Evolutionary conservation across 495 filamentous ascomycete species (phyloP), one percentile per base, ranked within the genome.

Genomic region (Oleoguttula mirabilis): DNA sequence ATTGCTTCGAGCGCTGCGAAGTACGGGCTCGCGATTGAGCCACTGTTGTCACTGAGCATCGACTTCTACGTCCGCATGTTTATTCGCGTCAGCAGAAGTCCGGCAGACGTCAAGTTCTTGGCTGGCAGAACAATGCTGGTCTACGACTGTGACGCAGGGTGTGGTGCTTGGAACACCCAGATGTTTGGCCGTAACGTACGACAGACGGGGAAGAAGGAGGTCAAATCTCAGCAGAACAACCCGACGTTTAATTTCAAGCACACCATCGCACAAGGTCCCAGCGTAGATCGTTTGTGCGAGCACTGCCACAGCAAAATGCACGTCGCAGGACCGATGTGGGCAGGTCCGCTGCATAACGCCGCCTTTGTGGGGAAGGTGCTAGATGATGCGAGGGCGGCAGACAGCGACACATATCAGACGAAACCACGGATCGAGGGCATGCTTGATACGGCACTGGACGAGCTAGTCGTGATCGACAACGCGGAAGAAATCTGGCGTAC

Each of bases 51-150:
- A 12, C 71, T 99, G 5, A 92, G 82, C 10, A 90, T 96, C 41
- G 90, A 99, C 59, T 99, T 84, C 58, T 99, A 99, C 57, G 71
- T 75, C n/a, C 75, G 92, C 32, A 66, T 94, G 1, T 99, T 96
- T 56, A 78, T 99, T 41, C 78, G 84, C 1, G 67, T 99, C 22
- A 68, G 73, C 42, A 81, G 73, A 34, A 84, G 81, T 1, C 79
- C 86, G 0, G 76, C 75, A 0, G 75, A 84, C 42, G 88, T 95
- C 40, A 99, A 99, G 55, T 84, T 87, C 41, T 69, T 83, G 11
- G 80, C 82, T 2, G 79, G 83, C 15, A 94, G 85, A 55, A 92
- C 81, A 0, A 94, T 99, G 86, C 37, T 92, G 0, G 81, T 93
- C 2, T 94, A 94, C 63, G 83, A 73, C 52, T 99, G 90, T 54